phyloP scores from a whole-genome alignment of 192 early-diverging fungal genomes.

The Glomus cerebriforme region DNA sequence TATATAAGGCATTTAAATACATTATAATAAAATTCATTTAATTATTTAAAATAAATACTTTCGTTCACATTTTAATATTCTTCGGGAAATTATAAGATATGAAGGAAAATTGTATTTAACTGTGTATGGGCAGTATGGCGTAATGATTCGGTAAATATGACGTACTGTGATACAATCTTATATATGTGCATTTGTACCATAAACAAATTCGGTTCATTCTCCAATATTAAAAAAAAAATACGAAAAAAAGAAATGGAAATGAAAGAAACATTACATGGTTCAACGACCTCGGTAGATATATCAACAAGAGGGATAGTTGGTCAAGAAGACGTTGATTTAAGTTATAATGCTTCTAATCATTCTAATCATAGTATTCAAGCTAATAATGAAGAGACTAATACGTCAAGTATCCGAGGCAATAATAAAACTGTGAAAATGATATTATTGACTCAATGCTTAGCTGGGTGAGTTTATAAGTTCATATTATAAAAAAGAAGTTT shows the following conservation, averaged over 20 bases:
- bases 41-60: too few relatives aligned
- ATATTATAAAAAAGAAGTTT: not conserved
- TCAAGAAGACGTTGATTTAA: not conserved
- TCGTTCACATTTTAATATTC: too few relatives aligned
- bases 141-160: too few relatives aligned
- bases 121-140: too few relatives aligned
- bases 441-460: conserved; percentile 44
- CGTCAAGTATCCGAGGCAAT: conserved; percentile 36
- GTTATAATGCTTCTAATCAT: not conserved
- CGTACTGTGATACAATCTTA: too few relatives aligned
- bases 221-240: not conserved
- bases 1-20: too few relatives aligned
- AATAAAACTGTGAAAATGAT: conserved; percentile 50
- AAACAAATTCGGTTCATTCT: not conserved
- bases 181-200: too few relatives aligned
- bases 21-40: too few relatives aligned
- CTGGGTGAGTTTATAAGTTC: conserved; percentile 16
- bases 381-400: not conserved
- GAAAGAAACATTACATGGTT: not conserved
- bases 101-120: too few relatives aligned
- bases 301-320: not conserved
- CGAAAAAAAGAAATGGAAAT: not conserved
- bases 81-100: too few relatives aligned
- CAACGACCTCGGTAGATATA: not conserved
- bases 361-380: not conserved